Evolutionary conservation across 331 rosid species (phyloP).

Genomic region (Phaseolus coccineus): DNA sequence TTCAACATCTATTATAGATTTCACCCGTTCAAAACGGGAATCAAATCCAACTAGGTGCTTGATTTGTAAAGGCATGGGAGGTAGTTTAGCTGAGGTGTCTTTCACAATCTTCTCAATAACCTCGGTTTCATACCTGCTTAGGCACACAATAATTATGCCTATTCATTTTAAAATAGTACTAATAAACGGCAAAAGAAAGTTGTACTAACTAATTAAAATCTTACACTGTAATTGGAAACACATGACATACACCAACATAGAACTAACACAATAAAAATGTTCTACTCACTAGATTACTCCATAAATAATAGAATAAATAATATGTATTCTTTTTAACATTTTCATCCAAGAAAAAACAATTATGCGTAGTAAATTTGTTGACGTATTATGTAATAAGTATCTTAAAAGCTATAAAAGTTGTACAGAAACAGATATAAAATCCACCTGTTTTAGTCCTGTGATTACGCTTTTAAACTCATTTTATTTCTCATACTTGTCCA

Average conservation of each 20-base stretch:
- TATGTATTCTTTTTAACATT: too few species aligned
- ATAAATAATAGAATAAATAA: too few species aligned
- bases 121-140: slow-evolving; percentile 30
- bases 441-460: too few species aligned
- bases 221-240: neutral
- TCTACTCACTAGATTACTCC: neutral
- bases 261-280: neutral
- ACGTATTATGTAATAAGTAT: too few species aligned
- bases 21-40: slow-evolving; percentile 19
- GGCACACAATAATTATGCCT: neutral
- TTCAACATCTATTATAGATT: neutral
- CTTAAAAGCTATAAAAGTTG: neutral
- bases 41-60: slow-evolving; percentile 17
- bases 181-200: neutral
- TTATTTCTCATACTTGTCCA: too few species aligned
- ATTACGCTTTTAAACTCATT: neutral
- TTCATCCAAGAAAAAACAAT: too few species aligned
- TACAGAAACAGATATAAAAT: too few species aligned
- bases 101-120: slow-evolving; percentile 33
- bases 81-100: neutral
- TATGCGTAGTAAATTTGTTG: neutral
- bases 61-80: neutral
- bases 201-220: neutral
- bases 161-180: neutral
- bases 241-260: neutral